Conservation (phyloP, 495 filamentous ascomycete genomes). For the Aspergillus affinis region DNA sequence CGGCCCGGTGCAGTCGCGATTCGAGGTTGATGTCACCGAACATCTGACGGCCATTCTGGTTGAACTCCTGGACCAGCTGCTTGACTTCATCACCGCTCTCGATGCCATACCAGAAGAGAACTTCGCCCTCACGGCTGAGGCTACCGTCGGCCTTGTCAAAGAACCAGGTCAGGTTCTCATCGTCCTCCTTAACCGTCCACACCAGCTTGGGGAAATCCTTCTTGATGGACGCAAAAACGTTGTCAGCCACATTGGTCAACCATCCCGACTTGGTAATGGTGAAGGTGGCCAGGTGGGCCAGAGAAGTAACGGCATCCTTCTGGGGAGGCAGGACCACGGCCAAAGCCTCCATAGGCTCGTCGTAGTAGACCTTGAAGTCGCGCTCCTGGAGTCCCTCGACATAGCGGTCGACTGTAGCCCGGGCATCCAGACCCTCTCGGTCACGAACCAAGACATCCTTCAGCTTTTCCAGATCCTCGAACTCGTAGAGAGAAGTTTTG, state of each 20-base stretch:
- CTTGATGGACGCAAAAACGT: conserved; percentile 89
- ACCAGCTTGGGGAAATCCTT: conserved; percentile 89
- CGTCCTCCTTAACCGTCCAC: conserved; percentile 96
- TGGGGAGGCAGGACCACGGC: conserved; percentile 84
- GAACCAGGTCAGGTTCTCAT: conserved; percentile 98
- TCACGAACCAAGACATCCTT: conserved; percentile 84
- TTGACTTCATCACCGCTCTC: conserved; percentile 83
- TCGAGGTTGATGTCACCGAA: conserved; percentile 91
- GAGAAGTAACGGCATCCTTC: conserved; percentile 36
- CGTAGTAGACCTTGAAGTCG: conserved; percentile 91
- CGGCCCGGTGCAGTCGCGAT: conserved; percentile 75
- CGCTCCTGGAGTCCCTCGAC: conserved; percentile 71
- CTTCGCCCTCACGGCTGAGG: conserved; percentile 77
- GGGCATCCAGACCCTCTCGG: conserved; percentile 80
- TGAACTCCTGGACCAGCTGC: conserved; percentile 85
- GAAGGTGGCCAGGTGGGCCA: conserved; percentile 86
- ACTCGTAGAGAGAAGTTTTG: conserved; percentile 70
- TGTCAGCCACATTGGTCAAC: conserved; percentile 96
- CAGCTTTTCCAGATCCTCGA: conserved; percentile 72
- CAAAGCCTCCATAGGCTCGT: conserved; percentile 93
- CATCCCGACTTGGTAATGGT: conserved; percentile 95
- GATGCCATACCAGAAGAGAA: conserved; percentile 96
- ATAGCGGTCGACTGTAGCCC: conserved; percentile 82
- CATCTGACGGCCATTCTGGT: conserved; percentile 78
- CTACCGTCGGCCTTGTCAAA: conserved; percentile 96